phyloP scores from a whole-genome alignment of 1,284 basidiomycete species.

The Cystobasidium sp. region DNA sequence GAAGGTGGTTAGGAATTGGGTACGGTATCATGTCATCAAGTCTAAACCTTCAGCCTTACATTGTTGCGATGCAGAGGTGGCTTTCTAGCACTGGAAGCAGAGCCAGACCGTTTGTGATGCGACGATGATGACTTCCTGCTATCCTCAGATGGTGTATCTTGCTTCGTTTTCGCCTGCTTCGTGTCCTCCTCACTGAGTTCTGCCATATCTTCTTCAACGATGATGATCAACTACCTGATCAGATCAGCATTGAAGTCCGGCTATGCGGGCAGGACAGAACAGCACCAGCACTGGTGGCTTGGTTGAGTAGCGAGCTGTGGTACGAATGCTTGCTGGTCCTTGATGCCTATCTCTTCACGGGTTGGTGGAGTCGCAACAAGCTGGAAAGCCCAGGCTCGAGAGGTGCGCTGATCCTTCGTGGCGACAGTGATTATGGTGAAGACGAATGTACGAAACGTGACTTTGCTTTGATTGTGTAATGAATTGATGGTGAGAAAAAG shows the following conservation, averaged over 20 bases:
- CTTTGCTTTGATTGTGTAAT: no score
- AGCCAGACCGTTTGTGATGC: slow-evolving; percentile 12
- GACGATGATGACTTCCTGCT: background rate
- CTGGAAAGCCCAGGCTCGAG: no score
- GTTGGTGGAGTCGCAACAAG: no score
- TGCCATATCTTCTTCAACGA: background rate
- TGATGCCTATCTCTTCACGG: no score
- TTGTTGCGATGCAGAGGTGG: slow-evolving; percentile 31
- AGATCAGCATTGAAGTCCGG: slow-evolving; percentile 1
- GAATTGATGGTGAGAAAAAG: no score
- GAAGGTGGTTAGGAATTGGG: background rate
- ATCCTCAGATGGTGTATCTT: background rate
- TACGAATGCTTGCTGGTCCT: no score
- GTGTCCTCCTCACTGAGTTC: background rate
- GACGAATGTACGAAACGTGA: no score
- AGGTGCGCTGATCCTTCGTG: no score
- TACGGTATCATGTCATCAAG: background rate
- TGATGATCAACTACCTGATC: background rate
- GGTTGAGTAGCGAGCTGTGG: no score
- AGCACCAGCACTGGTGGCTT: background rate
- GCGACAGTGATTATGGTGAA: no score
- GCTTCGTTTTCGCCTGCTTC: background rate
- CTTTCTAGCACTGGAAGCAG: background rate
- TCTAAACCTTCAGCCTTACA: background rate
- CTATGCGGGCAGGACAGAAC: background rate